A percentile compares a stretch with the other conserved stretches of the same genome.
Conservation (phyloP, 2,329 filamentous ascomycete species). For the Xylariaceae sp. region DNA sequence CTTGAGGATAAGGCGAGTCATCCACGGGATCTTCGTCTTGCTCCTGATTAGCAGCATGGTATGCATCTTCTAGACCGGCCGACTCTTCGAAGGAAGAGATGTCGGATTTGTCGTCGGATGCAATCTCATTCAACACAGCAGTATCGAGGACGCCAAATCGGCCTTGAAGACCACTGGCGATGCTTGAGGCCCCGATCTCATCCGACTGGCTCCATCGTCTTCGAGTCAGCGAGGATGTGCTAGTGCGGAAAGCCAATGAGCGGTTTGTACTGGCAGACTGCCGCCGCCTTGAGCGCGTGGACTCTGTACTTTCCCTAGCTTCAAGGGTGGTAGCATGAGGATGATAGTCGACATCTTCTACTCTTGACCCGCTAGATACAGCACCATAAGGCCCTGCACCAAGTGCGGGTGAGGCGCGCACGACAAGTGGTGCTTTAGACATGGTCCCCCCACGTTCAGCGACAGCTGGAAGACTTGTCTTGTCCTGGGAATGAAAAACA, state of each 20-base stretch:
- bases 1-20: conserved; percentile 72
- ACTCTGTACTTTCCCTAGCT: conserved; percentile 24
- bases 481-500: conserved; percentile 13
- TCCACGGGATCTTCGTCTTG: conserved; percentile 52
- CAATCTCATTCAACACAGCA: conserved; percentile 41
- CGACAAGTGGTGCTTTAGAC: conserved; percentile 50
- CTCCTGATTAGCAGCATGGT: conserved; percentile 30
- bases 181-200: conserved; percentile 46
- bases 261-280: conserved; percentile 25
- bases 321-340: conserved; percentile 19
- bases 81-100: conserved; percentile 24
- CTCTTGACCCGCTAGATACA: conserved; percentile 42
- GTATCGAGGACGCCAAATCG: conserved; percentile 49
- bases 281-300: conserved; percentile 22
- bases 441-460: conserved; percentile 28
- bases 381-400: conserved; percentile 59
- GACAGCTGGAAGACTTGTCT: conserved; percentile 23
- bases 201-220: conserved; percentile 38
- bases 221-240: conserved; percentile 28
- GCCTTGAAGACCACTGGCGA: conserved; percentile 50
- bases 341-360: conserved; percentile 32
- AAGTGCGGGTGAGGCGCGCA: conserved; percentile 55
- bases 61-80: conserved; percentile 28
- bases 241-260: conserved; percentile 23
- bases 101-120: conserved; percentile 39